Conservation (phyloP, 345 rosid species). For the Isatis tinctoria region DNA sequence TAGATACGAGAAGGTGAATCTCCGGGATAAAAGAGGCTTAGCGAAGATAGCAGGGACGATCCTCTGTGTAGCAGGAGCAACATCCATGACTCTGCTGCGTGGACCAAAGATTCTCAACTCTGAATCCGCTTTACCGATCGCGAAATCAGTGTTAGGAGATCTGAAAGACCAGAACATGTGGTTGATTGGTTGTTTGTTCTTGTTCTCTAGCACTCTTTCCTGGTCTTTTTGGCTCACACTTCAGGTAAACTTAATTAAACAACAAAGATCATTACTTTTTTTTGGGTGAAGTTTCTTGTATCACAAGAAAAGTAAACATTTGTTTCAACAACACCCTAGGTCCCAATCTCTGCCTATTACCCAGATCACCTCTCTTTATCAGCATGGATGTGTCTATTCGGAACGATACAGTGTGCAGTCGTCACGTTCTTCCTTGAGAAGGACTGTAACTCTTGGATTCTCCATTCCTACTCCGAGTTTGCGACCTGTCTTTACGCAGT, state of each 20-base stretch:
- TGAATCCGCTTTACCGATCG: slow-evolving; percentile 8
- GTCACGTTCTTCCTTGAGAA: slow-evolving; percentile 46
- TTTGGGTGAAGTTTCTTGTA: not conserved
- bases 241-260: slow-evolving; percentile 45
- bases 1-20: slow-evolving; percentile 60
- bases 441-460: slow-evolving; percentile 45
- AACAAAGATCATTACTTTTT: not conserved
- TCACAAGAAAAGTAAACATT: not conserved
- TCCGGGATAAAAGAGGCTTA: slow-evolving; percentile 47
- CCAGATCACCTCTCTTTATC: slow-evolving; percentile 58
- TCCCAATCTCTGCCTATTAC: slow-evolving; percentile 47
- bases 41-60: slow-evolving; percentile 65
- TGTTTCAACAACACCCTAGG: slow-evolving; percentile 38
- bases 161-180: slow-evolving; percentile 35
- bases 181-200: slow-evolving; percentile 58
- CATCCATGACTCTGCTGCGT: slow-evolving; percentile 58
- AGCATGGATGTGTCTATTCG: slow-evolving; percentile 78
- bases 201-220: slow-evolving; percentile 54
- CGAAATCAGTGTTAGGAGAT: slow-evolving; percentile 21
- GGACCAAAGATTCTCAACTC: slow-evolving; percentile 69
- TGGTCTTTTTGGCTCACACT: slow-evolving; percentile 78
- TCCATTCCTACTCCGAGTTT: slow-evolving; percentile 48
- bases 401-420: slow-evolving; percentile 50
- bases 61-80: slow-evolving; percentile 59
- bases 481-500: slow-evolving; percentile 43